phyloP scores from a whole-genome alignment of 2,329 filamentous ascomycete species.

The Penicillium hesseltinei region DNA sequence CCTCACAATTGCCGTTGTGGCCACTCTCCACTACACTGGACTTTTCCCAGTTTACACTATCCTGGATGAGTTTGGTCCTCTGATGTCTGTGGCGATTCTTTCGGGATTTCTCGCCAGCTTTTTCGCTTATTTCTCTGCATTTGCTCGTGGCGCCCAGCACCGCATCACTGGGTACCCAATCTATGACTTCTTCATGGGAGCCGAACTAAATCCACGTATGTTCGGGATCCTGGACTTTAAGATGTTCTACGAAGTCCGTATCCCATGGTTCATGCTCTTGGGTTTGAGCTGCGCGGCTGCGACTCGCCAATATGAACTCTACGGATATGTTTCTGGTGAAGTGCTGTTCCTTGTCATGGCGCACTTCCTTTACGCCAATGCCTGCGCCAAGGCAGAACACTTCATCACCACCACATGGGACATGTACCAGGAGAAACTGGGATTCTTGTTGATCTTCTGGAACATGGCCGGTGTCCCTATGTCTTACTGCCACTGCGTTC shows the following conservation, averaged over 20 bases:
- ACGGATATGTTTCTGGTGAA: constrained; percentile 80
- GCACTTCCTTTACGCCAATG: constrained; percentile 87
- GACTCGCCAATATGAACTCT: constrained; percentile 79
- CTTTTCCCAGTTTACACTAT: constrained; percentile 84
- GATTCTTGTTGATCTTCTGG: constrained; percentile 98
- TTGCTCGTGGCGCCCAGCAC: constrained; percentile 75
- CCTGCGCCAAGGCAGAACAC: constrained; percentile 87
- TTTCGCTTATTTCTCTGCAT: constrained; percentile 81
- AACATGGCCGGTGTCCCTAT: constrained; percentile 88
- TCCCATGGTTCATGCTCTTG: constrained; percentile 92
- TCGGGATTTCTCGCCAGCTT: constrained; percentile 81
- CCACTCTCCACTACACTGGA: constrained; percentile 72
- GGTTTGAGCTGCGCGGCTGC: constrained; percentile 61
- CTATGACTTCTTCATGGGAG: constrained; percentile 90
- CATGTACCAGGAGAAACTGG: constrained; percentile 95
- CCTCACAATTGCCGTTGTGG: constrained; percentile 69
- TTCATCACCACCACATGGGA: constrained; percentile 88
- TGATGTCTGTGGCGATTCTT: constrained; percentile 88
- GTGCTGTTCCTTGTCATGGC: constrained; percentile 80
- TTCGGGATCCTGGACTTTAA: constrained; percentile 83
- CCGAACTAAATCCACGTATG: constrained; percentile 79
- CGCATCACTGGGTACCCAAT: constrained; percentile 80
- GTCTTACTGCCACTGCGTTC: constrained; percentile 87
- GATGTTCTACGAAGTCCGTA: constrained; percentile 91
- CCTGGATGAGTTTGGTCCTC: constrained; percentile 88